phyloP scores from a whole-genome alignment of 768 basidiomycete species.

The Zangia roseola region DNA sequence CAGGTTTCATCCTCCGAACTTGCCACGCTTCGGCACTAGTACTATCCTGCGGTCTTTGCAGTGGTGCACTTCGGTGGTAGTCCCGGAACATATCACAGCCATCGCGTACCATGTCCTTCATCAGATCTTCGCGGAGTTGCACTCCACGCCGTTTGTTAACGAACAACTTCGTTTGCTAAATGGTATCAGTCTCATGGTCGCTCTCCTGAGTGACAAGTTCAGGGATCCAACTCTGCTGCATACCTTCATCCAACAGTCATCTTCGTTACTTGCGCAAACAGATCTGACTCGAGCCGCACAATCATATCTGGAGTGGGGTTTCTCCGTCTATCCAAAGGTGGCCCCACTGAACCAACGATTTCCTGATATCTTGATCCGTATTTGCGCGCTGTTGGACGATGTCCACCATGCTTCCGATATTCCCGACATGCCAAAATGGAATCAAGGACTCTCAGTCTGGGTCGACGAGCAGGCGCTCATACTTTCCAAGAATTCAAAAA shows the following conservation, averaged over 20 bases:
- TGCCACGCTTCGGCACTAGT: slow-evolving; percentile 53
- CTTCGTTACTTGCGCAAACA: slow-evolving; percentile 60
- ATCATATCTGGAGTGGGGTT: slow-evolving; percentile 78
- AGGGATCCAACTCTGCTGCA: slow-evolving; percentile 60
- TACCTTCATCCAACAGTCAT: slow-evolving; percentile 63
- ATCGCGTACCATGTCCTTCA: slow-evolving; percentile 78
- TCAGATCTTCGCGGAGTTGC: slow-evolving; percentile 64
- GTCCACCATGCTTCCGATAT: slow-evolving; percentile 39
- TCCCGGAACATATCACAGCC: slow-evolving; percentile 46
- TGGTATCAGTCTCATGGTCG: slow-evolving; percentile 70
- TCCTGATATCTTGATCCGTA: slow-evolving; percentile 66
- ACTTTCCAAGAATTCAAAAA: slow-evolving; percentile 39
- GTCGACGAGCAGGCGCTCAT: slow-evolving; percentile 52
- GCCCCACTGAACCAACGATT: slow-evolving; percentile 50
- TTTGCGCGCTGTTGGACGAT: slow-evolving; percentile 60
- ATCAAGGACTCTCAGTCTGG: slow-evolving; percentile 57
- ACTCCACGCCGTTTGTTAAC: slow-evolving; percentile 70
- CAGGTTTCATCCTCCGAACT: slow-evolving; percentile 59
- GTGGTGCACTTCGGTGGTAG: slow-evolving; percentile 53
- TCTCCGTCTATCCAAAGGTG: slow-evolving; percentile 47
- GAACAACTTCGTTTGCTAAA: slow-evolving; percentile 79
- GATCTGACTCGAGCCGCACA: slow-evolving; percentile 71
- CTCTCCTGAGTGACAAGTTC: slow-evolving; percentile 57
- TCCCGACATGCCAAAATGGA: slow-evolving; percentile 33
- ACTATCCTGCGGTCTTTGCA: slow-evolving; percentile 53